Base-by-base conservation (phyloP, 495 filamentous ascomycete genomes). In the Aspergillus coremiiformis region DNA sequence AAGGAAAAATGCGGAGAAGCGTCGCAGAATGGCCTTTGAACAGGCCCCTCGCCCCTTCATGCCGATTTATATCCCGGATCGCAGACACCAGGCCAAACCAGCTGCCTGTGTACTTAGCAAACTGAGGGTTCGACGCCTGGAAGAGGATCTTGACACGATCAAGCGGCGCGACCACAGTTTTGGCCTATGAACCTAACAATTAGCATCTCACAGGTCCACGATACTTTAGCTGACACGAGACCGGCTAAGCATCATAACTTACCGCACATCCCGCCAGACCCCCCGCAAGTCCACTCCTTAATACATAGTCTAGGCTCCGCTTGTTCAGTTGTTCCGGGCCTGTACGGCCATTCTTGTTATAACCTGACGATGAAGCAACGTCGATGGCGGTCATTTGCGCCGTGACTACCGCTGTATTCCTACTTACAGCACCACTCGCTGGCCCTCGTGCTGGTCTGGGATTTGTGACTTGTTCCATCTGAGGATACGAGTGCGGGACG, bases 101-200 rank as follows among this genome's bases (percentile, higher is more conserved):
- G 30, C 82, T 87, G 35, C 90, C 87, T 0, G 86, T 82, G 66
- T 97, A 97, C 70, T 93, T 95, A 24, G 84, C 76, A 65, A 95
- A 98, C 58, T 94, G 85, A 4, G 93, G 93, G 63, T 90, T 96
- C 51, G 86, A 87, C 47, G 93, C 84, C 70, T 98, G 93, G 74
- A 98, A 97, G 45, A 98, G 85, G 65, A 98, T 98, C 68, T 98
- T 98, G 63, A 98, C 93, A 39, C 93, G 84, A 72, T 98, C 93
- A 49, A 98, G 87, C 29, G 93, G 93, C 22, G 88, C 93, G 12
- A 98, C 95, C 15, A 94, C 75, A 0, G 92, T 96, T 77, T 98
- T 98, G 56, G 88, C 93, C 90, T 96, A 52, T n/a, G 14, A 17
- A 29, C 23, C 49, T 23, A 15, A 17, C 11, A 11, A 35, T 62